Percentiles rank a stretch among this genome's conserved stretches.
Evolutionary conservation across 2,329 filamentous ascomycete species (phyloP).

Genomic region (Trichoderma sp.): DNA sequence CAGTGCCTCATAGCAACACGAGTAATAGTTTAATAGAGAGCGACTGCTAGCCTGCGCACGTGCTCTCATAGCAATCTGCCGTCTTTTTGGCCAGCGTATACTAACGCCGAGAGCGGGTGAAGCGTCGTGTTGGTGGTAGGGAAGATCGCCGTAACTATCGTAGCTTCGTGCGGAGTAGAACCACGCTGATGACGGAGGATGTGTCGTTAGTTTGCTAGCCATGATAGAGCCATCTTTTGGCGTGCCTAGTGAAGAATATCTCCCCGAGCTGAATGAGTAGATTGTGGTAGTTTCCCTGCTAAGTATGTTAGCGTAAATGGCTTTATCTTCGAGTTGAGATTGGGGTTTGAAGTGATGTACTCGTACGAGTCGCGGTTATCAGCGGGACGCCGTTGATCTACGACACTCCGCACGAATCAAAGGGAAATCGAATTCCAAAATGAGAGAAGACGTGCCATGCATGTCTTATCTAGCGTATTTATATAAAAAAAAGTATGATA

Average conservation of each 20-base stretch:
- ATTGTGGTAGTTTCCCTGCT: not conserved
- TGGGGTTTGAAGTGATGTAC: not conserved
- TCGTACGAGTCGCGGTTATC: not conserved
- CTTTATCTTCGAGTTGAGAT: not conserved
- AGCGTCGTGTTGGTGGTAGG: not conserved
- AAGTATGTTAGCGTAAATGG: not conserved
- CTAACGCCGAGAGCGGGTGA: slow-evolving; percentile 12
- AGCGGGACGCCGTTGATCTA: not conserved
- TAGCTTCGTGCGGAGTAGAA: slow-evolving; percentile 10
- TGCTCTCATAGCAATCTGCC: not conserved
- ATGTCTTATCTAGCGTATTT: not conserved
- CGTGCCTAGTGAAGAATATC: not conserved
- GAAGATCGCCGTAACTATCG: slow-evolving; percentile 4
- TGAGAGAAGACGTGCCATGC: not conserved
- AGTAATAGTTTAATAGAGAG: not conserved
- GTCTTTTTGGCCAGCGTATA: not conserved
- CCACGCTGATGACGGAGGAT: slow-evolving; percentile 7
- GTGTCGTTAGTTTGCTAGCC: not conserved
- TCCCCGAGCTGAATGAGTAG: not conserved
- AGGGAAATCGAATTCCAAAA: not conserved
- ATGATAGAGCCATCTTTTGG: not conserved
- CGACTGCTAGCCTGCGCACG: not conserved
- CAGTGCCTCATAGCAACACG: not conserved
- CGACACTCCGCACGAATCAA: not conserved
- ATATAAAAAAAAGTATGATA: not conserved